phyloP scores from a whole-genome alignment of 805 yeast genomes.

The Candida argentea region DNA sequence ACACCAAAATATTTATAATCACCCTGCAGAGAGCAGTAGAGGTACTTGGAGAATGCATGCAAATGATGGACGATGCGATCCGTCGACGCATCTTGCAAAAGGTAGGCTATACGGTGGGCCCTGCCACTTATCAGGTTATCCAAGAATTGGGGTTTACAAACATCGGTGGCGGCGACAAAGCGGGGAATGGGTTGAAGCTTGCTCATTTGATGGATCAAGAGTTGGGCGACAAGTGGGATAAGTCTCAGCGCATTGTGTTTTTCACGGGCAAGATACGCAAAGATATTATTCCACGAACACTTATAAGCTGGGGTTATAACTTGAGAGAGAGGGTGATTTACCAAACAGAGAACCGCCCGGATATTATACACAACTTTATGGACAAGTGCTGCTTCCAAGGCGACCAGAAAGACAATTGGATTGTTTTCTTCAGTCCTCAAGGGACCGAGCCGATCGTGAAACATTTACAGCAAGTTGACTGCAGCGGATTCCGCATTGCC shows the following conservation, averaged over 20 bases:
- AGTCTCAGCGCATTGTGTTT: conserved; percentile 39
- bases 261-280: conserved; percentile 81
- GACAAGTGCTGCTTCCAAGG: no score
- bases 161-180: conserved; percentile 61
- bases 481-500: conserved; percentile 36
- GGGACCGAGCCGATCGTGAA: conserved; percentile 61
- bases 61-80: conserved; percentile 10
- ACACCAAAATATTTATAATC: conserved; percentile 50
- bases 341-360: conserved; percentile 45
- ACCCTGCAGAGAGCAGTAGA: conserved; percentile 93
- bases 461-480: conserved; percentile 11
- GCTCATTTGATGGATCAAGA: conserved; percentile 49
- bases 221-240: conserved; percentile 4
- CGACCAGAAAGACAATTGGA: conserved; percentile 39
- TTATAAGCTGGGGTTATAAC: conserved; percentile 32
- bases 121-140: conserved; percentile 65
- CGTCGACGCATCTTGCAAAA: conserved; percentile 28
- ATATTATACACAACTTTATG: conserved; percentile 32
- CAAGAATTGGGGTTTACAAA: conserved; percentile 51
- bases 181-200: conserved; percentile 73
- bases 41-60: conserved; percentile 43
- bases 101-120: conserved; percentile 82
- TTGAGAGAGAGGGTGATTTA: conserved; percentile 60
- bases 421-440: conserved; percentile 86
- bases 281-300: conserved; percentile 65